Conservation (phyloP, 1,284 basidiomycete genomes). For the Microbotryum scabiosae region DNA sequence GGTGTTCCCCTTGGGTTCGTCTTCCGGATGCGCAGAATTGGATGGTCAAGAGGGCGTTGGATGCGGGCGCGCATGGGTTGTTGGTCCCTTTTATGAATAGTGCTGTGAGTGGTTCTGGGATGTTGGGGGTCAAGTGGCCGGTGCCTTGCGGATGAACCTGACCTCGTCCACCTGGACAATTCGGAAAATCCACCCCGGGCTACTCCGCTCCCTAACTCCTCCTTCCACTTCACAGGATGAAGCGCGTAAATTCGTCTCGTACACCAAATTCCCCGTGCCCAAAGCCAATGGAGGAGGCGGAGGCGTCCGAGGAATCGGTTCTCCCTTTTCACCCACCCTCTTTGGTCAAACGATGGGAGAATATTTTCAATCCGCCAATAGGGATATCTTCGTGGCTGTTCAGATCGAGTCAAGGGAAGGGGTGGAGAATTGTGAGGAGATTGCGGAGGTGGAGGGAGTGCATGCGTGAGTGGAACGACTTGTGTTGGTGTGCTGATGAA, state of each 20-base stretch:
- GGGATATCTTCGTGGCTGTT: conserved; percentile 35
- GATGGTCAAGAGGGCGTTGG: conserved; percentile 41
- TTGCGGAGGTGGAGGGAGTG: conserved; percentile 36
- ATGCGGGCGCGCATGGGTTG: conserved; percentile 39
- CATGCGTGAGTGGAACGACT: conserved; percentile 19
- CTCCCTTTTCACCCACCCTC: conserved; percentile 35
- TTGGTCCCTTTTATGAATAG: conserved; percentile 37
- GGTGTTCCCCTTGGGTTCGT: conserved; percentile 39
- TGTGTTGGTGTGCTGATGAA: neutral
- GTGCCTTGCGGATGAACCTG: too few species aligned
- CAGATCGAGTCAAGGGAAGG: conserved; percentile 39
- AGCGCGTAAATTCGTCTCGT: conserved; percentile 30
- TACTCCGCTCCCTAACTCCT: neutral
- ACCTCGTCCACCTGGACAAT: too few species aligned
- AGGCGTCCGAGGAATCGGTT: conserved; percentile 37
- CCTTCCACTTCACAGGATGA: conserved; percentile 9
- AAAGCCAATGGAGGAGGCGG: neutral
- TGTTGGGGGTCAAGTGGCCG: neutral
- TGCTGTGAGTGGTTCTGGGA: conserved; percentile 18
- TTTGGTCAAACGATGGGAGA: conserved; percentile 35
- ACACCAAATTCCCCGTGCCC: conserved; percentile 30
- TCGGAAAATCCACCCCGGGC: too few species aligned
- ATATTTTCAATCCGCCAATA: conserved; percentile 35
- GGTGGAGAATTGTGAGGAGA: conserved; percentile 37
- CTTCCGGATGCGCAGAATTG: conserved; percentile 37